Percentiles rank a stretch among this genome's conserved stretches.
Conservation (phyloP, 73 alveolate species). For the Blepharisma japonicum region DNA sequence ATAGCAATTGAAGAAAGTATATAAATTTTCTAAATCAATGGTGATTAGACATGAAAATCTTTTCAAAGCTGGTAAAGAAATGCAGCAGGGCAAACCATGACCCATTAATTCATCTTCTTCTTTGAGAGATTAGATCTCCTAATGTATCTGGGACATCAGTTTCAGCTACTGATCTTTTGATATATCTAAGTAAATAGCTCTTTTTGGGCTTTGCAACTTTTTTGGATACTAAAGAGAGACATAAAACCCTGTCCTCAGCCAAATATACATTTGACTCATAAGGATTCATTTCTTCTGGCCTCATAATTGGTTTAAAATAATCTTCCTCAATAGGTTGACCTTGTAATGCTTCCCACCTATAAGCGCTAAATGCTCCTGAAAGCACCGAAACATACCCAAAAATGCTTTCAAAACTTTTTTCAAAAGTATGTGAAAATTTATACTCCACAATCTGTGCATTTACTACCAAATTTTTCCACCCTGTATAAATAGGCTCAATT, state of each 20-base stretch:
- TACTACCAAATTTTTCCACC: background rate
- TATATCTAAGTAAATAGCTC: background rate
- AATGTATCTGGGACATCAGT: conserved; percentile 29
- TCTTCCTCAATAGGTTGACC: conserved; percentile 20
- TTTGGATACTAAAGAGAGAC: conserved; percentile 2
- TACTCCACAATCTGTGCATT: conserved; percentile 29
- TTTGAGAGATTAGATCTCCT: background rate
- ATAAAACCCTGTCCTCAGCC: conserved; percentile 28
- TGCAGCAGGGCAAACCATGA: conserved; percentile 31
- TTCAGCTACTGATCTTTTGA: conserved; percentile 13
- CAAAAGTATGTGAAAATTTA: conserved; percentile 28
- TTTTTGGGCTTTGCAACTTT: background rate
- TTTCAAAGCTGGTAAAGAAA: background rate
- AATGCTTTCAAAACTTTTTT: conserved; percentile 22
- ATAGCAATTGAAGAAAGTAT: background rate
- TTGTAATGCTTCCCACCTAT: conserved; percentile 39
- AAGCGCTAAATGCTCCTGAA: conserved; percentile 48
- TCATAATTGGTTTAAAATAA: conserved; percentile 15
- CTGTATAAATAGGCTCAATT: conserved; percentile 23
- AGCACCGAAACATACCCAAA: conserved; percentile 38
- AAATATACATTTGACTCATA: conserved; percentile 26
- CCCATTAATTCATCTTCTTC: conserved; percentile 37
- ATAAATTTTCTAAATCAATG: background rate
- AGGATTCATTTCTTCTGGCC: background rate
- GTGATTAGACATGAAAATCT: background rate